Percentiles rank a stretch among this genome's conserved stretches.
Evolutionary conservation across 2,329 filamentous ascomycete species (phyloP).

Genomic region (Alternaria sp.): DNA sequence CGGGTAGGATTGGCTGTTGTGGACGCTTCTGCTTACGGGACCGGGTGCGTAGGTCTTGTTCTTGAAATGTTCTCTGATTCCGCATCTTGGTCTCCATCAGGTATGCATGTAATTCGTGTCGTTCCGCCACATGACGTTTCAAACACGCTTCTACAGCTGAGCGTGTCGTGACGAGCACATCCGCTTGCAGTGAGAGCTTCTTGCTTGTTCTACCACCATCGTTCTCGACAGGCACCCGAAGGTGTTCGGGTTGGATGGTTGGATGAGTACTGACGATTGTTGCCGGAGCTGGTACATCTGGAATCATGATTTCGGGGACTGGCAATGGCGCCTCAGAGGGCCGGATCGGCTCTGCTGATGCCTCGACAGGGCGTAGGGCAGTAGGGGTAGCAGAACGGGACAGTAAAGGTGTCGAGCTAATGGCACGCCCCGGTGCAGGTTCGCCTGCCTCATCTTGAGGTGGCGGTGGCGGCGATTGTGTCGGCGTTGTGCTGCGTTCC

Average conservation of each 20-base stretch:
- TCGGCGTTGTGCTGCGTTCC: background rate
- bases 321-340: background rate
- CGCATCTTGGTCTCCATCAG: slow-evolving; percentile 19
- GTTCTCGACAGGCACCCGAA: background rate
- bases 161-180: slow-evolving; percentile 12
- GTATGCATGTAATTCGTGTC: slow-evolving; percentile 25
- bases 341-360: background rate
- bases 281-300: background rate
- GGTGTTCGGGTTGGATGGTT: background rate
- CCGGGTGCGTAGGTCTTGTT: slow-evolving; percentile 20
- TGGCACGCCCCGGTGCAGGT: background rate
- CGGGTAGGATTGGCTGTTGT: background rate
- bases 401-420: background rate
- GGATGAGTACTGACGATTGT: background rate
- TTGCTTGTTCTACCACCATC: background rate
- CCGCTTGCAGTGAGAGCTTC: background rate
- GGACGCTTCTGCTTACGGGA: background rate
- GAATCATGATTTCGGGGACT: background rate
- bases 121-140: slow-evolving; percentile 15
- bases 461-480: background rate
- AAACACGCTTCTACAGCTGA: slow-evolving; percentile 18
- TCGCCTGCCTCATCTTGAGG: background rate
- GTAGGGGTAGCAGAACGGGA: background rate
- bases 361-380: background rate
- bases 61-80: slow-evolving; percentile 29